A percentile compares a stretch with the other conserved stretches of the same genome.
Evolutionary conservation across 2,329 filamentous ascomycete genomes (phyloP).

Genomic region (Aureobasidium subglaciale): DNA sequence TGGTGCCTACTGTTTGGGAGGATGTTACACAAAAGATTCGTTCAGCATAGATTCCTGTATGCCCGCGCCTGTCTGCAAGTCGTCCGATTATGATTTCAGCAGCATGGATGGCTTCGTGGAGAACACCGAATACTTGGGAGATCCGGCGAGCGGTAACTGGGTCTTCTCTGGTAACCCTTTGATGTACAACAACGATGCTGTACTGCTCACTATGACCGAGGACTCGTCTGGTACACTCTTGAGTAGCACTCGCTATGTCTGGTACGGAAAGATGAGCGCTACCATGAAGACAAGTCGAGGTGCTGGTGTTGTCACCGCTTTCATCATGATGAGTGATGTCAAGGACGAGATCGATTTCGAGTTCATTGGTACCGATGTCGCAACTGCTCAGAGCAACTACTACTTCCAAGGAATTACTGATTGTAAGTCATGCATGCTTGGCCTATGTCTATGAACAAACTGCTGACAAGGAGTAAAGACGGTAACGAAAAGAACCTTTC

Average conservation of each 20-base stretch:
- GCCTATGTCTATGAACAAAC: not conserved
- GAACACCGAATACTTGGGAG: slow-evolving; percentile 79
- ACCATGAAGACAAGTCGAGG: slow-evolving; percentile 79
- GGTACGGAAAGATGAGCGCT: slow-evolving; percentile 91
- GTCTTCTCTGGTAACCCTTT: slow-evolving; percentile 74
- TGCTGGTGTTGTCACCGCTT: slow-evolving; percentile 87
- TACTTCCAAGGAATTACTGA: slow-evolving; percentile 91
- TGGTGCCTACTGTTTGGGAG: slow-evolving; percentile 90
- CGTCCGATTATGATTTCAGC: slow-evolving; percentile 65
- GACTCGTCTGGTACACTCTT: slow-evolving; percentile 81
- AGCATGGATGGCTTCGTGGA: slow-evolving; percentile 61
- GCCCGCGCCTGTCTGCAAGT: slow-evolving; percentile 74
- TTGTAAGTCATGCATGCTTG: slow-evolving; percentile 53
- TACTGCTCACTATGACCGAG: slow-evolving; percentile 83
- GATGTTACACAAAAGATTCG: slow-evolving; percentile 84
- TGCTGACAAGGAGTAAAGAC: slow-evolving; percentile 46
- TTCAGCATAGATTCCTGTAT: slow-evolving; percentile 77
- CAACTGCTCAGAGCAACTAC: slow-evolving; percentile 83
- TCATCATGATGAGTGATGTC: slow-evolving; percentile 89
- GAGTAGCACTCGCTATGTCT: slow-evolving; percentile 79
- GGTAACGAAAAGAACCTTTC: slow-evolving; percentile 67
- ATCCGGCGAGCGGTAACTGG: slow-evolving; percentile 76
- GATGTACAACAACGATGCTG: slow-evolving; percentile 53
- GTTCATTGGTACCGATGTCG: slow-evolving; percentile 75
- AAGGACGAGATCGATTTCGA: slow-evolving; percentile 99